Conservation (phyloP, 306 rosid genomes). For the Cucurbita moschata region DNA sequence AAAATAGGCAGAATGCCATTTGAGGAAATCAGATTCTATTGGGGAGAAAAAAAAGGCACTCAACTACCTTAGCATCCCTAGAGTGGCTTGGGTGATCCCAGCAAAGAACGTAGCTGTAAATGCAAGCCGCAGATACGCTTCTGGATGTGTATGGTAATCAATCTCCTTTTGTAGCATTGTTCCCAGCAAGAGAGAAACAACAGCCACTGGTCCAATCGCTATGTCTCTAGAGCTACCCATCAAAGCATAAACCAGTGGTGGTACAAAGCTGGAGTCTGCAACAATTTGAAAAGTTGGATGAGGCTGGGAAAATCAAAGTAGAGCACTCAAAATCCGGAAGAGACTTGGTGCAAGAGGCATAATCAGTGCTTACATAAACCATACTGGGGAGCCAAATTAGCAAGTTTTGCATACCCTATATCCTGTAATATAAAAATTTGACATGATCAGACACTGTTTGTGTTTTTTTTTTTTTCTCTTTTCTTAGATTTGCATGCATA, state of each 20-base stretch:
- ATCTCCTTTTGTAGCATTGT: conserved; percentile 60
- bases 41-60: background rate
- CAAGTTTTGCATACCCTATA: conserved; percentile 82
- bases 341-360: background rate
- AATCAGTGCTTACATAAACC: conserved; percentile 57
- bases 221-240: conserved; percentile 99
- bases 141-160: conserved; percentile 29
- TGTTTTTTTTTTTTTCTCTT: background rate
- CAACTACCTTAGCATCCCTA: conserved; percentile 64
- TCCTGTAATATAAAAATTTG: conserved; percentile 36
- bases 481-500: background rate
- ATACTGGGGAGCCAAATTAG: conserved; percentile 74
- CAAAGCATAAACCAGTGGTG: conserved; percentile 77
- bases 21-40: background rate
- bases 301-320: background rate
- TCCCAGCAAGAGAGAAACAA: conserved; percentile 84
- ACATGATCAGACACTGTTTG: conserved; percentile 8
- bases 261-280: conserved; percentile 88
- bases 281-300: conserved; percentile 5
- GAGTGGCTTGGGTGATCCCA: conserved; percentile 85
- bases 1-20: background rate
- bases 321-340: conserved; percentile 10
- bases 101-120: conserved; percentile 94
- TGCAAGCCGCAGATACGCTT: conserved; percentile 61
- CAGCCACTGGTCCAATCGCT: conserved; percentile 95